These are phyloP conservation scores for Pouteria campechiana DNA, from an alignment of 179 eudicot species.

Conservation along the genomic window DNA sequence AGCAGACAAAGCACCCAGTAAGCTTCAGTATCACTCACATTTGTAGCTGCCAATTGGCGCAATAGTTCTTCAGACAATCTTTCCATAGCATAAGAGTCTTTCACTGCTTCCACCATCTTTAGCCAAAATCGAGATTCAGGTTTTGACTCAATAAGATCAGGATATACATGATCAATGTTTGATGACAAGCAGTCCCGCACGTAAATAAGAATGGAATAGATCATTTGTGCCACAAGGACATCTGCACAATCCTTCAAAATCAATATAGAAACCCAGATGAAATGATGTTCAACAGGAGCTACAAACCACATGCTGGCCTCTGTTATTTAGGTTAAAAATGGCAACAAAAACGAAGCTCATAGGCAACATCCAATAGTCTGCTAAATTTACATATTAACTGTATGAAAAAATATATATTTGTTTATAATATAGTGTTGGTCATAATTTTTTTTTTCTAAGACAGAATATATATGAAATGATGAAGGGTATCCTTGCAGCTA, in stretches of 20 bases:
- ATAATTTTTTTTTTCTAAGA: too few relatives aligned
- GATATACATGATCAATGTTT: slow-evolving; percentile 15
- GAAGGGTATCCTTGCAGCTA: too few relatives aligned
- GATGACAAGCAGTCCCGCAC: slow-evolving; percentile 26
- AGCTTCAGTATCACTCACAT: slow-evolving; percentile 53
- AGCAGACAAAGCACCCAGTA: slow-evolving; percentile 79
- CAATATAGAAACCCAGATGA: too few relatives aligned
- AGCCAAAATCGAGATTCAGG: slow-evolving; percentile 52
- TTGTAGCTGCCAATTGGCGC: slow-evolving; percentile 41
- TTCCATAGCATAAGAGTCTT: slow-evolving; percentile 69
- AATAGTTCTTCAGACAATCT: slow-evolving; percentile 68
- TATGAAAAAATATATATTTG: too few relatives aligned
- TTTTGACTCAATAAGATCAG: slow-evolving; percentile 28
- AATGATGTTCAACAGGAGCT: background rate
- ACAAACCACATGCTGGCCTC: too few relatives aligned
- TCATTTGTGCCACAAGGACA: slow-evolving; percentile 43
- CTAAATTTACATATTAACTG: too few relatives aligned
- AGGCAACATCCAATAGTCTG: too few relatives aligned
- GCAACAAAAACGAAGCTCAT: too few relatives aligned
- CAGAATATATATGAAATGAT: too few relatives aligned
- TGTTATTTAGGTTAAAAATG: too few relatives aligned
- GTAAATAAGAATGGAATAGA: slow-evolving; percentile 37
- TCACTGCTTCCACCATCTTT: slow-evolving; percentile 54
- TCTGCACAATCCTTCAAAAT: slow-evolving; percentile 27
- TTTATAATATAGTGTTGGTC: too few relatives aligned